Evolutionary conservation across 2,329 filamentous ascomycete genomes (phyloP).

Genomic region (Davidsoniella eucalypti): DNA sequence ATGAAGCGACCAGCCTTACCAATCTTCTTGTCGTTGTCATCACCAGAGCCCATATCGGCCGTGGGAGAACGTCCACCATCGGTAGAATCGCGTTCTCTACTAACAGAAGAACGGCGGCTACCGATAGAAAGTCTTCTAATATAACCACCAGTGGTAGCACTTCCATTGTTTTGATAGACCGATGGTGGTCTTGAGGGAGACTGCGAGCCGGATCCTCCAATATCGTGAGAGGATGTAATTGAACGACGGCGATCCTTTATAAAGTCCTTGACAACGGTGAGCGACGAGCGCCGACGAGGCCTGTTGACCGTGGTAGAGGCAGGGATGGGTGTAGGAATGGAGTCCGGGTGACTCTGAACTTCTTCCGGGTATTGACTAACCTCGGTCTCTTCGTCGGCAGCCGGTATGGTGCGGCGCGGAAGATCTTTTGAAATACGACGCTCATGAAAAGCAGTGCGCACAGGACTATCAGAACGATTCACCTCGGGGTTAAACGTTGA

Average conservation of each 20-base stretch:
- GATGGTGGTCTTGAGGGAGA: conserved; percentile 33
- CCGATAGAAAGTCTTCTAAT: conserved; percentile 48
- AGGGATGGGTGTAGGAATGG: neutral
- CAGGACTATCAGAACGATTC: conserved; percentile 3
- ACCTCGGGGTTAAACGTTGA: conserved; percentile 6
- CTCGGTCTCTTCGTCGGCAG: conserved; percentile 17
- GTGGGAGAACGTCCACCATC: conserved; percentile 21
- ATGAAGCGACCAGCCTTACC: conserved; percentile 41
- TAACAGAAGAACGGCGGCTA: conserved; percentile 38
- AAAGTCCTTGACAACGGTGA: conserved; percentile 43
- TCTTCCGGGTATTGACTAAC: conserved; percentile 6
- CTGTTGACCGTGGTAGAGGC: neutral
- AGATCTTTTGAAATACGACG: conserved; percentile 29
- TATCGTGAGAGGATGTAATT: conserved; percentile 27
- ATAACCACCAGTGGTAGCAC: conserved; percentile 25
- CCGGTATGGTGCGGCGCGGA: conserved; percentile 15
- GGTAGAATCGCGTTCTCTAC: conserved; percentile 25
- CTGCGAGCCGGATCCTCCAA: conserved; percentile 21
- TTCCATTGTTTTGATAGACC: conserved; percentile 23
- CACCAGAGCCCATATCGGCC: conserved; percentile 22
- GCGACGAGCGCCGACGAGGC: conserved; percentile 33
- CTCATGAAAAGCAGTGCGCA: conserved; percentile 21
- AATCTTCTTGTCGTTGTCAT: conserved; percentile 33
- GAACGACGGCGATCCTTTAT: conserved; percentile 43
- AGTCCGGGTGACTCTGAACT: neutral